Base-by-base conservation (phyloP, 257 asterid species). In the Przewalskia tangutica region DNA sequence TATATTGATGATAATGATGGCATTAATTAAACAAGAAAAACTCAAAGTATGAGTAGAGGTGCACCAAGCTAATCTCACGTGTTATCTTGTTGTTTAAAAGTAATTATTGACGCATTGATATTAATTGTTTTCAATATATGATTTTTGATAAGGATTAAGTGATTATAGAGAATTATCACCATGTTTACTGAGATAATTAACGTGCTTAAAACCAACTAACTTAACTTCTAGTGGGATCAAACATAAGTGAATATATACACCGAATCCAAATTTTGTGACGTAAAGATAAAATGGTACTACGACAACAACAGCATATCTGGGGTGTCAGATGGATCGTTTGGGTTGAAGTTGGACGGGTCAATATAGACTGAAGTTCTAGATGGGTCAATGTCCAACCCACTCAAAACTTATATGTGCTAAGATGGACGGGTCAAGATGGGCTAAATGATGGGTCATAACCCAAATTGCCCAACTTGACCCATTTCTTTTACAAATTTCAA, bases 161-260 rank as follows among this genome's bases (percentile, higher is more conserved):
- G 66, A 36, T 62, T 79, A 27, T 59, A 64, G 27, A 82, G 70
- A 82, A 63, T 80, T 42, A 88, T 83, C 83, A 85, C 80, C 83
- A 58, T 75, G 86, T 81, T 77, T 79, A 87, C 70, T 66, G 66
- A 70, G 81, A 77, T 83, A 80, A 40, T 46, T 79, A 76, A 60
- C 56, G 53, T 59, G 48, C 66, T 80, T 8, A 66, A 12, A 7
- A 87, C 87, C 82, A 84, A 83, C 85, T 77, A 81, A 85, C 84
- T 82, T 82, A 85, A 73, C 34, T 55, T 82, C 84, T 17, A 79
- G 82, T 80, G 59, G n/a, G 38, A 23, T 79, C 80, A 86, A 23
- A 38, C 71, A 20, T 20, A 5, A 64, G 42, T 64, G 32, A 38
- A 20, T 18, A 64, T 4, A 38, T 38, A 5, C 53, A 9, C 53